Percentiles rank a stretch among this genome's conserved stretches.
phyloP scores from a whole-genome alignment of 2,329 filamentous ascomycete genomes.

The Paracamarosporium sp. region DNA sequence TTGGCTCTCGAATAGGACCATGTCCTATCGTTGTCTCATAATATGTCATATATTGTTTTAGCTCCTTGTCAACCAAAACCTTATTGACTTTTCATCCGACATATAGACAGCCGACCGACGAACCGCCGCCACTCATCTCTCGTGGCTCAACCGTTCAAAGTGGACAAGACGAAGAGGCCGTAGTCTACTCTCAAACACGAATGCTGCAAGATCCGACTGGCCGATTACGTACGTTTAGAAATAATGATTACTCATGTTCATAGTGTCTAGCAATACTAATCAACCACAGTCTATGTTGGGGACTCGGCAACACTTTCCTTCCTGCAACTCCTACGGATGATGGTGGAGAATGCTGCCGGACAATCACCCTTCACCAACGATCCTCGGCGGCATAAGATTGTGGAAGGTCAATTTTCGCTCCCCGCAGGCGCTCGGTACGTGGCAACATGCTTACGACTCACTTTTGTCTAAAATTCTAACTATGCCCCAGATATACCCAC shows the following conservation, averaged over 20 bases:
- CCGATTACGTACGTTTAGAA: conserved; percentile 57
- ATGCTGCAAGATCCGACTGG: conserved; percentile 68
- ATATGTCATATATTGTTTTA: too few relatives aligned
- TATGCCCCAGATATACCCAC: conserved; percentile 48
- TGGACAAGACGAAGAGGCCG: conserved; percentile 62
- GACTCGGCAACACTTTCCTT: conserved; percentile 68
- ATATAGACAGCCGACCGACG: conserved; percentile 20
- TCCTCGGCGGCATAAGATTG: conserved; percentile 62
- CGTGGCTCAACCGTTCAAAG: conserved; percentile 46
- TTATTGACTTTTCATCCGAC: neutral
- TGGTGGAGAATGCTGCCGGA: conserved; percentile 63
- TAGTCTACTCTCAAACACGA: conserved; percentile 61
- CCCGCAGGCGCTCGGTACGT: conserved; percentile 49
- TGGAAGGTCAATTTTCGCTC: conserved; percentile 61
- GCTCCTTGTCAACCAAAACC: neutral
- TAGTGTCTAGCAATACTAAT: conserved; percentile 14
- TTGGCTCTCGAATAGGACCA: neutral
- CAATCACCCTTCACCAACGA: conserved; percentile 65
- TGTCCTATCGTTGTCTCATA: neutral
- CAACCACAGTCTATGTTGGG: conserved; percentile 63
- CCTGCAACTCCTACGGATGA: conserved; percentile 65
- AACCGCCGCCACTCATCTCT: conserved; percentile 33
- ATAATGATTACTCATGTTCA: neutral
- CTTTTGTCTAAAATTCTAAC: neutral
- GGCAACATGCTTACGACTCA: neutral